Evolutionary conservation across 2,329 filamentous ascomycete species (phyloP), one percentile per base, ranked within the genome.

Genomic region (Penicillium occitanis): DNA sequence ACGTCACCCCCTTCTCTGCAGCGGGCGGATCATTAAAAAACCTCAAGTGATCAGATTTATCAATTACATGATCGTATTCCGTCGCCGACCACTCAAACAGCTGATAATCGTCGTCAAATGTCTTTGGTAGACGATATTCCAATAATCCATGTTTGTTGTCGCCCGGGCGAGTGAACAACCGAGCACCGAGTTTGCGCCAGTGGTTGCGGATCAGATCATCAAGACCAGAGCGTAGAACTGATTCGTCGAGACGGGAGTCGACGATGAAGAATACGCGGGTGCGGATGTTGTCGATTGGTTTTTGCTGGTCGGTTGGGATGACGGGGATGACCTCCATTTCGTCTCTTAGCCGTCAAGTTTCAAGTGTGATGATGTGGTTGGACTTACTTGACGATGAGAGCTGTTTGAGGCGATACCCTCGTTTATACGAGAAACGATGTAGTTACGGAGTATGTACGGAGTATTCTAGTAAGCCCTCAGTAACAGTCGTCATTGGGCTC

Each of bases 171-270:
- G 30, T 50, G 10, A 42, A 33, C 5, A 62, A 28, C 13, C 60
- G 46, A 40, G 25, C 60, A 2, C 60, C 60, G 13, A 62, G 25
- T 46, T 62, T 62, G 60, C 60, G 60, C 60, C 60, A 62, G 33
- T 62, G 46, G 46, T 53, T 22, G 7, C 60, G 60, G 33, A 62
- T 62, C n/a, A 62, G 33, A n/a, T 40, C 10, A 7, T 53, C 46
- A 3, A 62, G 60, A 5, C 33, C 46, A 13, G 46, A 40, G 19
- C 50, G 33, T 1, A 62, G 10, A 3, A 19, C 10, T 13, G n/a
- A 40, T 17, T 62, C 60, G 7, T 53, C 33, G n/a, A 62, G 44
- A 5, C 28, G 30, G 10, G 48, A 22, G 33, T 62, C 60, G 60
- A 53, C 13, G 19, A 62, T 62, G 33, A 53, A 62, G 33, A 62